Conservation (phyloP, 805 yeast species). For the Saccharomycopsis sp. region DNA sequence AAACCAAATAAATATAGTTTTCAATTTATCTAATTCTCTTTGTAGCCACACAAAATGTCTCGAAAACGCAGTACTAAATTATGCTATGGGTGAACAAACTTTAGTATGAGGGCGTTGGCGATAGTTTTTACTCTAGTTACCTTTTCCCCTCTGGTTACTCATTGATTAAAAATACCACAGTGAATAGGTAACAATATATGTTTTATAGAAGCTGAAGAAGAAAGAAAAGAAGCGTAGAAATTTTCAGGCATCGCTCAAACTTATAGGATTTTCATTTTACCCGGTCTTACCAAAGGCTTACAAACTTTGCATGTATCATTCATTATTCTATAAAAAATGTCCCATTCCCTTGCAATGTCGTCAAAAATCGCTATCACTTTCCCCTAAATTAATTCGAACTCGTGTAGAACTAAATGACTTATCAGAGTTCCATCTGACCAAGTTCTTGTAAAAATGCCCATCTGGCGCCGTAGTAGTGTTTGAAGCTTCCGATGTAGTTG, state of each 20-base stretch:
- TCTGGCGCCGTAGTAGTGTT: neutral
- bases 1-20: neutral
- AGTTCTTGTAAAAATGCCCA: slow-evolving; percentile 10
- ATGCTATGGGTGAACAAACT: slow-evolving; percentile 1
- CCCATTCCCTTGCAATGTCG: neutral
- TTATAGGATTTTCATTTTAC: neutral
- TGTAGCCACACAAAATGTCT: slow-evolving; percentile 3
- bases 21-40: too few relatives aligned
- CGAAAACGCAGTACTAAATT: slow-evolving; percentile 20
- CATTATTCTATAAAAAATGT: too few relatives aligned
- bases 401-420: slow-evolving; percentile 16
- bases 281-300: too few relatives aligned
- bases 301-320: too few relatives aligned
- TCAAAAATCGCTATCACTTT: slow-evolving; percentile 9
- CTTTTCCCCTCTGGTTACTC: slow-evolving; percentile 22
- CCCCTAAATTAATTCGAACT: slow-evolving; percentile 12
- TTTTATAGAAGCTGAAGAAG: slow-evolving; percentile 15
- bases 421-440: slow-evolving; percentile 11
- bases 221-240: slow-evolving; percentile 1
- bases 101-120: slow-evolving; percentile 20
- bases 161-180: slow-evolving; percentile 17
- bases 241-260: neutral
- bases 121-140: slow-evolving; percentile 15
- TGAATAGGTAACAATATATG: slow-evolving; percentile 19
- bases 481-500: neutral